These are phyloP conservation scores for Fusarium coffeatum DNA, from an alignment of 2,329 filamentous ascomycete species.

Conservation along the genomic window DNA sequence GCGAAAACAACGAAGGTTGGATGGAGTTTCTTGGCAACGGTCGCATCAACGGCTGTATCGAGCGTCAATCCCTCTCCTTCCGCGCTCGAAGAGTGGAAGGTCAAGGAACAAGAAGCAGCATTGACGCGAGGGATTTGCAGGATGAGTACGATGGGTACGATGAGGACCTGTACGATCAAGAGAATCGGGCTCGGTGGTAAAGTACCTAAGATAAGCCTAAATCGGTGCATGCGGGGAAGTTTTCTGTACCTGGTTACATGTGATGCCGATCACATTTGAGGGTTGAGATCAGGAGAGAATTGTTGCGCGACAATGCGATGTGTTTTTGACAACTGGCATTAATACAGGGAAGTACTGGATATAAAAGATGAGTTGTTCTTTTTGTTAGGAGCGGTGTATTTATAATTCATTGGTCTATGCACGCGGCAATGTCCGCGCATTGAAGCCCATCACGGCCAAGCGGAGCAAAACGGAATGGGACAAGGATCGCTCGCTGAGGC, in stretches of 20 bases:
- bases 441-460: conserved; percentile 17
- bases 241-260: conserved; percentile 11
- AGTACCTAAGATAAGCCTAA: background rate
- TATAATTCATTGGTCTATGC: conserved; percentile 10
- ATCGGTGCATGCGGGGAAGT: conserved; percentile 2
- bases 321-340: background rate
- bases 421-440: conserved; percentile 25
- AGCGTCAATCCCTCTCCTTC: conserved; percentile 47
- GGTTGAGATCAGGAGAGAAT: background rate
- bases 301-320: background rate
- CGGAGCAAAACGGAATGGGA: conserved; percentile 22
- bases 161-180: conserved; percentile 46
- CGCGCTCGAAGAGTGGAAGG: conserved; percentile 37
- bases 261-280: conserved; percentile 11
- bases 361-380: background rate
- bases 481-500: conserved; percentile 22
- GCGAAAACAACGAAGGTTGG: conserved; percentile 46
- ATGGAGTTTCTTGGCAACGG: conserved; percentile 55
- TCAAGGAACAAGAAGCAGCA: conserved; percentile 48
- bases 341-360: background rate
- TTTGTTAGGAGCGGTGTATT: conserved; percentile 1
- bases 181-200: conserved; percentile 39
- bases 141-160: conserved; percentile 49
- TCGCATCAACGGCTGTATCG: conserved; percentile 49
- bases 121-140: conserved; percentile 44